Conservation (phyloP, 371 early-diverging fungal genomes). For the Syncephalis fuscata region DNA sequence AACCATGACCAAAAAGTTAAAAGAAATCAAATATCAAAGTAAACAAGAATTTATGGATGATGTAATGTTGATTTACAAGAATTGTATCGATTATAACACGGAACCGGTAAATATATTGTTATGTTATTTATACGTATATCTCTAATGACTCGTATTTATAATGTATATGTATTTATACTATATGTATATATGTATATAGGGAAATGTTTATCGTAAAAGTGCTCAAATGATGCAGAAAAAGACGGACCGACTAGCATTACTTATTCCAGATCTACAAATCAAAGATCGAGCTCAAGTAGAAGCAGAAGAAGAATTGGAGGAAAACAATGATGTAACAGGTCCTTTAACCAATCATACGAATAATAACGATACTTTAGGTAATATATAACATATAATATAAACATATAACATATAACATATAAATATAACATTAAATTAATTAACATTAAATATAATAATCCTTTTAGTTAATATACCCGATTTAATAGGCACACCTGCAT, state of each 20-base stretch:
- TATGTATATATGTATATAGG: constrained; percentile 9
- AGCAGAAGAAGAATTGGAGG: constrained; percentile 11
- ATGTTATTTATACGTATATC: not conserved
- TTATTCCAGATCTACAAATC: constrained; percentile 69
- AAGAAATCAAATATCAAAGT: constrained; percentile 42
- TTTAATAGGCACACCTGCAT: too few relatives aligned
- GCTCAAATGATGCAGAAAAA: constrained; percentile 68
- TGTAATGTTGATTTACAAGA: constrained; percentile 62
- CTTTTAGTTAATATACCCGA: too few relatives aligned
- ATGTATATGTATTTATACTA: not conserved
- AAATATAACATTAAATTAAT: too few relatives aligned
- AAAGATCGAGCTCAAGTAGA: constrained; percentile 37
- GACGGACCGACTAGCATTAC: constrained; percentile 46
- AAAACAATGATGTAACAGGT: not conserved
- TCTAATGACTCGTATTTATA: not conserved
- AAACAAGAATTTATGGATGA: constrained; percentile 69
- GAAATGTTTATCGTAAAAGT: constrained; percentile 66
- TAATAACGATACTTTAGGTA: too few relatives aligned
- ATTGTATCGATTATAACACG: constrained; percentile 71
- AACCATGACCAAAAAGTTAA: constrained; percentile 72
- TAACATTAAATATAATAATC: too few relatives aligned
- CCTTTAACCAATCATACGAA: not conserved
- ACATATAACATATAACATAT: too few relatives aligned
- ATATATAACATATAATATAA: too few relatives aligned
- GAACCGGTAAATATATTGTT: constrained; percentile 23